Base-by-base conservation (phyloP, 805 yeast genomes). In the Suhomyces vadensis region DNA sequence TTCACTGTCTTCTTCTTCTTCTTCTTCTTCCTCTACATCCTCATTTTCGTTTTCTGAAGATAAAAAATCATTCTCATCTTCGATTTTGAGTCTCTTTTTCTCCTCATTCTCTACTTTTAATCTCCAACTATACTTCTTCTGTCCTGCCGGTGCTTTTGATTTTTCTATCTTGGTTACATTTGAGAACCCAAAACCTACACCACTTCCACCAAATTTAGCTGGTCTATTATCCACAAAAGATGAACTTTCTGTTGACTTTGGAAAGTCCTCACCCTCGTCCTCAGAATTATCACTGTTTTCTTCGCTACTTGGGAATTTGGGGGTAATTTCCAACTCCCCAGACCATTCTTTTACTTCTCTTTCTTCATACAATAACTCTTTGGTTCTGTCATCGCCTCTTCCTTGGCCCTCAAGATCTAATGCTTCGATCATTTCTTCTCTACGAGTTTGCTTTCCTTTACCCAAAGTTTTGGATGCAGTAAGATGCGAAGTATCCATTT, bases 391-490 rank as follows among this genome's bases (percentile, higher is more conserved):
- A 58, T 77, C 79, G 1, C 78, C 84, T 46, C 85, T 71, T 1
- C 96, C 96, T 56, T 81, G 82, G 46, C 74, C 73, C 56, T 89
- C 96, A 31, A 83, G 65, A 41, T 77, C 77, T 43, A 87, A 60
- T 0, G 96, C 96, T 56, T 87, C 92, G n/a, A 75, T 65, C 65
- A 88, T 76, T 48, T 77, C 79, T 56, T 87, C 91, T 42, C 72
- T 75, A 50, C 77, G 79, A 1, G 96, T 86, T 50, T 76, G 80
- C 40, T 69, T 73, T 10, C 90, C 92, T 11, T 79, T 76, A 39
- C 98, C 98, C 39, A 92, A 74, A 4, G 77, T 74, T 58, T 89
- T 90, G 16, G 95, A 79, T 26, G 94, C 83, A 20, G 79, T 82
- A 50, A 89, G 70, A 9, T 80, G 54, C 0, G 83, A 67, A 0